Base-by-base conservation (phyloP, 106 monocot species). In the Dioscorea zingiberensis region DNA sequence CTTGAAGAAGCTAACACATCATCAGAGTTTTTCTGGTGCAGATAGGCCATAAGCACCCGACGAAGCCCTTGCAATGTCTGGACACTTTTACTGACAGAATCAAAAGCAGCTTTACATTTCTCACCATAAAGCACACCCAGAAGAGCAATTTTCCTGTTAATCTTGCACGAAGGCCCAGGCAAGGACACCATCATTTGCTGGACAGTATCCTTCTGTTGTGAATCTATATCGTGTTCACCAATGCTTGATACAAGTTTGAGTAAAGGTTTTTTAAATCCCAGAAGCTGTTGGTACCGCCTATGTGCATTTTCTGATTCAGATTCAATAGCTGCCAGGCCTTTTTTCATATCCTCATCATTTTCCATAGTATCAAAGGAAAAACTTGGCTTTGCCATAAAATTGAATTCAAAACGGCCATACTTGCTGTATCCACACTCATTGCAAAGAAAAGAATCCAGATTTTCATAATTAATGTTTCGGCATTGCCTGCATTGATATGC, bases 341-440 rank as follows among this genome's bases (percentile, higher is more conserved):
- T 98, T 72, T 78, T 98, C 98, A 98, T 93, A 65, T 98, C 98
- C 12, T 98, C 98, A 61, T 98, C 98, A 74, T 89, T 98, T 75
- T 93, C 98, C 84, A 98, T 93, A 58, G 72, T 82, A 75, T 98
- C 98, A 82, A 93, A 98, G 44, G 75, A 69, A 61, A 98, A 98
- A 64, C 98, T 98, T 48, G 93, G 98, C 53, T 84, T 98, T 67
- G 93, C 98, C 93, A 93, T 89, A 63, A 98, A 98, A 70, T 93
- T 83, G 60, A 98, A 98, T 64, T 98, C 98, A 86, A 93, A 98
- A 66, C 98, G 98, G 13, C 98, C 98, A 84, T 93, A 98, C 57
- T 98, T 98, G 80, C 98, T 98, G 75, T 93, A 98, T 54, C 98
- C 98, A 65, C 98, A 98, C 69, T 98, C 98, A 69, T 98, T 98